These are phyloP conservation scores for Cyphellophora europaea DNA, from an alignment of 2,329 filamentous ascomycete species.

Conservation along the genomic window DNA sequence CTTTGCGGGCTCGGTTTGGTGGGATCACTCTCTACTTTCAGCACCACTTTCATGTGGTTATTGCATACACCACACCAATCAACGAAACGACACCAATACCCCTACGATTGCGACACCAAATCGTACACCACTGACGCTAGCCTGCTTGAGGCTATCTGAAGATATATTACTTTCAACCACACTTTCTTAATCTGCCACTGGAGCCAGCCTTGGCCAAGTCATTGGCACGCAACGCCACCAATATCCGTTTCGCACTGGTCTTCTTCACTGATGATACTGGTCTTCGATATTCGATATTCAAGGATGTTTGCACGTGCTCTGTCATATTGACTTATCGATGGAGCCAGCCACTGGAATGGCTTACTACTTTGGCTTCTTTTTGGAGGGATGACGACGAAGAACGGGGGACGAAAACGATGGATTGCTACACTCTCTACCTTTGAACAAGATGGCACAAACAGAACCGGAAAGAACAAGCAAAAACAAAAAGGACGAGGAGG, in stretches of 20 bases:
- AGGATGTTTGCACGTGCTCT: slow-evolving; percentile 12
- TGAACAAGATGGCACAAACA: neutral
- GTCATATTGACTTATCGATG: slow-evolving; percentile 22
- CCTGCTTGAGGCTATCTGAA: neutral
- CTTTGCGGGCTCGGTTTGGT: slow-evolving; percentile 15
- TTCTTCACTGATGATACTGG: slow-evolving; percentile 21
- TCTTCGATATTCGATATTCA: too few relatives aligned
- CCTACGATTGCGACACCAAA: neutral
- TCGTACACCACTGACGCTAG: neutral
- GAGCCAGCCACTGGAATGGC: slow-evolving; percentile 10
- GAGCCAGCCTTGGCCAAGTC: neutral
- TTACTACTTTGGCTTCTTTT: neutral
- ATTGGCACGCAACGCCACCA: neutral
- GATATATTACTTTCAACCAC: neutral
- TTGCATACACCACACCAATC: slow-evolving; percentile 7
- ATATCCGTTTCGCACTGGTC: slow-evolving; percentile 10
- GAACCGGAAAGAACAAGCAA: slow-evolving; percentile 2
- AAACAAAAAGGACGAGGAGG: slow-evolving; percentile 16
- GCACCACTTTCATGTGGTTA: slow-evolving; percentile 6
- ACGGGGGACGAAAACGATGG: neutral
- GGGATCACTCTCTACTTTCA: slow-evolving; percentile 2
- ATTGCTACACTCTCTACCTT: neutral
- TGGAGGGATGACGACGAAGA: neutral
- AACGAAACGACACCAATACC: neutral
- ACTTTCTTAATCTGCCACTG: neutral